These are phyloP conservation scores for Leccinum barrowsii DNA, from an alignment of 768 basidiomycete species.

Conservation along the genomic window DNA sequence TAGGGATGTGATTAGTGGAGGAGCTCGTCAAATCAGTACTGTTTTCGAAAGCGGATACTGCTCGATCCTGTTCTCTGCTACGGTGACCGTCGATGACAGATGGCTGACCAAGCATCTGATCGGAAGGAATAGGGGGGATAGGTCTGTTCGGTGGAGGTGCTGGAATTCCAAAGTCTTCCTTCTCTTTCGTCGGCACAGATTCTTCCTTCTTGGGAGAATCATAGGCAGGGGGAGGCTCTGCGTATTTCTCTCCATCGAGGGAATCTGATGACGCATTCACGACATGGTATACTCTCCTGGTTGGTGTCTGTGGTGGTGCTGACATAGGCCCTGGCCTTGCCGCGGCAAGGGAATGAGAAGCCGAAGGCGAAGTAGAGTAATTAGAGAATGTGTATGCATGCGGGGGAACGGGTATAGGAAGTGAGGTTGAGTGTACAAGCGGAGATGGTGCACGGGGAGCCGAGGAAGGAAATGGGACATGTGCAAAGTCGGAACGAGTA, in stretches of 20 bases:
- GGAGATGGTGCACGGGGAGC: slow-evolving; percentile 21
- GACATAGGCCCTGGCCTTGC: slow-evolving; percentile 3
- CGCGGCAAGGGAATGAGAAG: slow-evolving; percentile 4
- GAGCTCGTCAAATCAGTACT: background rate
- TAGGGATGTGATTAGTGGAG: slow-evolving; percentile 14
- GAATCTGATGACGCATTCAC: slow-evolving; percentile 36
- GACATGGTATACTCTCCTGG: slow-evolving; percentile 41
- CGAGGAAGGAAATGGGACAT: slow-evolving; percentile 8
- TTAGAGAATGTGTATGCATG: slow-evolving; percentile 4
- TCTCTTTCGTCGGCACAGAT: slow-evolving; percentile 16
- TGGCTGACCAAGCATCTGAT: slow-evolving; percentile 1
- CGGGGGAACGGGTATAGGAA: slow-evolving; percentile 16
- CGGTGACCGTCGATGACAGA: slow-evolving; percentile 3
- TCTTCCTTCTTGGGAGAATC: slow-evolving; percentile 19
- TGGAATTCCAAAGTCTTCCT: slow-evolving; percentile 1
- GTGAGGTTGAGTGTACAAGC: slow-evolving; percentile 21
- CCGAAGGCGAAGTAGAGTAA: slow-evolving; percentile 9
- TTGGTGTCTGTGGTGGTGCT: slow-evolving; percentile 32
- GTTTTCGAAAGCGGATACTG: background rate
- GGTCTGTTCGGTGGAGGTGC: slow-evolving; percentile 16
- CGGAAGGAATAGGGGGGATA: slow-evolving; percentile 16
- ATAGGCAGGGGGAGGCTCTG: slow-evolving; percentile 49
- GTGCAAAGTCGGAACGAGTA: slow-evolving; percentile 18
- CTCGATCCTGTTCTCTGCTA: background rate
- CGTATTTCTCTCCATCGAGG: slow-evolving; percentile 15